These are phyloP conservation scores for Linum trigynum DNA, from an alignment of 345 rosid species.

Conservation along the genomic window DNA sequence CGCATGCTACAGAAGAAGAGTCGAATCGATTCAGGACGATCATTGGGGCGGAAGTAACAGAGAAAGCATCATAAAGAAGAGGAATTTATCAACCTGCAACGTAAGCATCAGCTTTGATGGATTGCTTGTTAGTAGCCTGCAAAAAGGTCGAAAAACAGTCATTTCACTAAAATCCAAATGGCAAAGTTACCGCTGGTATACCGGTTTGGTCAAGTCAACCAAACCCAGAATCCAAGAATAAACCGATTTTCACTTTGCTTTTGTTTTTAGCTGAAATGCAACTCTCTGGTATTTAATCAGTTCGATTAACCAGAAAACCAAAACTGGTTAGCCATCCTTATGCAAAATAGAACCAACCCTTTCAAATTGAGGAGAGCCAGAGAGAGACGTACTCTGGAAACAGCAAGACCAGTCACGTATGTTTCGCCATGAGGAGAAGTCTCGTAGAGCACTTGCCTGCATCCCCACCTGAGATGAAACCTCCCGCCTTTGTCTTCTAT, in stretches of 20 bases:
- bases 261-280: no score
- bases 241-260: no score
- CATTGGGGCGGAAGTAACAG: not conserved
- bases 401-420: conserved; percentile 70
- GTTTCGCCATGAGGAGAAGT: conserved; percentile 53
- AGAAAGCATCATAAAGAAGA: no score
- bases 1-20: conserved; percentile 53
- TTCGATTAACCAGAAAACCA: no score
- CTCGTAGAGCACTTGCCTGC: conserved; percentile 75
- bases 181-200: no score
- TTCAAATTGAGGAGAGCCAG: not conserved
- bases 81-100: conserved; percentile 46
- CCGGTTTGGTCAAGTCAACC: no score
- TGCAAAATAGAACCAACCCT: not conserved
- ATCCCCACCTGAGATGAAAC: conserved; percentile 98
- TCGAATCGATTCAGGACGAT: not conserved
- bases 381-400: conserved; percentile 54
- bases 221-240: no score
- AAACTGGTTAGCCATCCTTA: no score
- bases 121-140: conserved; percentile 79
- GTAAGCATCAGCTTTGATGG: conserved; percentile 87
- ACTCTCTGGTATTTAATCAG: no score
- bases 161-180: not conserved
- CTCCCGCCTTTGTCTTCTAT: conserved; percentile 86
- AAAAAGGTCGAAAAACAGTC: conserved; percentile 7